Conservation (phyloP, 225 moss, liverwort and hornwort species). For the Sphagnum contortum region DNA sequence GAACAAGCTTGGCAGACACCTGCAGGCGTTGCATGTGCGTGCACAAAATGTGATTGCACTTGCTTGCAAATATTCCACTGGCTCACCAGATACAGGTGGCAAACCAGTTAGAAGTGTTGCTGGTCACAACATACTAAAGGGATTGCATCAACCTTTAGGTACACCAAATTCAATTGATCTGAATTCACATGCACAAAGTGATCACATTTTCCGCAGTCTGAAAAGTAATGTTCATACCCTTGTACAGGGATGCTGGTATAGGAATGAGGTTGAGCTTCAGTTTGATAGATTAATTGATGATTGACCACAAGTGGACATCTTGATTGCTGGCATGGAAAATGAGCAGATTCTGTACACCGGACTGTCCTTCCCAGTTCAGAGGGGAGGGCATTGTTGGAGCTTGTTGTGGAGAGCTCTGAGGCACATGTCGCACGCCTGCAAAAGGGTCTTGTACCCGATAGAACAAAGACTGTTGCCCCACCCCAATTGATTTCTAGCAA, state of each 20-base stretch:
- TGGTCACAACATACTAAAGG: not conserved
- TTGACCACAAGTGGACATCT: not conserved
- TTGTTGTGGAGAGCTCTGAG: constrained; percentile 3
- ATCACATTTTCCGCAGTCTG: too few relatives aligned
- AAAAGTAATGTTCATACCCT: too few relatives aligned
- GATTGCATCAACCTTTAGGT: constrained; percentile 2
- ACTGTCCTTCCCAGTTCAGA: constrained; percentile 7
- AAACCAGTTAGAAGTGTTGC: not conserved
- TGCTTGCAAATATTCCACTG: not conserved
- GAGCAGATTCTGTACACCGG: not conserved
- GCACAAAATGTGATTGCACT: constrained; percentile 4
- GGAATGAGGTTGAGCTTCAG: too few relatives aligned
- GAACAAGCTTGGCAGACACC: not conserved
- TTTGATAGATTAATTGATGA: not conserved
- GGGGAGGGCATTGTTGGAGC: constrained; percentile 3
- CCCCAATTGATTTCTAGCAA: constrained; percentile 3
- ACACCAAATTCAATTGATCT: not conserved
- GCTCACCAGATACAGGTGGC: not conserved
- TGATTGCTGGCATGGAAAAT: not conserved
- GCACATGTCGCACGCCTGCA: constrained; percentile 3
- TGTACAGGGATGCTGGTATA: too few relatives aligned
- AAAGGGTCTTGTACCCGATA: not conserved
- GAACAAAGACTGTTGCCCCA: not conserved
- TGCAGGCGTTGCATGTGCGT: constrained; percentile 3
- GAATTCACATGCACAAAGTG: too few relatives aligned